Evolutionary conservation across 768 basidiomycete genomes (phyloP).

Genomic region (Calvatia gigantea): DNA sequence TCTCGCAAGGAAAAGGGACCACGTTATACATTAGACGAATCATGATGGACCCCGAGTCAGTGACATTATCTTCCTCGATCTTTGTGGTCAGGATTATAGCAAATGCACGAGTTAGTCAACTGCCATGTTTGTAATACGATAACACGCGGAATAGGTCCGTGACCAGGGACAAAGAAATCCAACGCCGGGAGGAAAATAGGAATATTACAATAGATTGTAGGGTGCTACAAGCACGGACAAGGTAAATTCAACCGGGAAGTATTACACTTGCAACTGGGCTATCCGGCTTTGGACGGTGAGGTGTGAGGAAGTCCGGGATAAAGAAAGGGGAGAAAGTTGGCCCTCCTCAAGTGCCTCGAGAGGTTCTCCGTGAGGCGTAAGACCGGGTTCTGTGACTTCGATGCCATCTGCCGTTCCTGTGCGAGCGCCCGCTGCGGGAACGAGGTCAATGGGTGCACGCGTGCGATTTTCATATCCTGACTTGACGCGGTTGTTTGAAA

Average conservation of each 20-base stretch:
- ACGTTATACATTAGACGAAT: too few species aligned
- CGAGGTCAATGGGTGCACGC: slow-evolving; percentile 65
- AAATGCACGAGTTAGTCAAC: neutral
- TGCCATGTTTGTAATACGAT: neutral
- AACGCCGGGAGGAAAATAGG: neutral
- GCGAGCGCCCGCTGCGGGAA: slow-evolving; percentile 69
- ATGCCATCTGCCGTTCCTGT: slow-evolving; percentile 60
- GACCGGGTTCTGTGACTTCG: slow-evolving; percentile 53
- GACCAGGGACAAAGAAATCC: neutral
- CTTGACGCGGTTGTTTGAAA: slow-evolving; percentile 81
- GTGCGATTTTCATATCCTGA: slow-evolving; percentile 63
- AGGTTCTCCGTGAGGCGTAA: slow-evolving; percentile 37
- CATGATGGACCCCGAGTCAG: too few species aligned
- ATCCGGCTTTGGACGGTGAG: slow-evolving; percentile 35
- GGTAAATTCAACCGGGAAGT: neutral
- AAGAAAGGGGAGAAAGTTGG: slow-evolving; percentile 24
- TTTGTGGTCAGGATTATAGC: neutral
- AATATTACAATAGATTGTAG: slow-evolving; percentile 11
- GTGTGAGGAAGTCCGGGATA: slow-evolving; percentile 24
- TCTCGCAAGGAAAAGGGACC: neutral
- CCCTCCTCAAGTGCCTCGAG: slow-evolving; percentile 45
- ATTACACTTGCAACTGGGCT: slow-evolving; percentile 39
- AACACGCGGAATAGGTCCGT: neutral
- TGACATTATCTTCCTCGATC: neutral
- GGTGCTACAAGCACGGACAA: slow-evolving; percentile 7